Evolutionary conservation across 2,329 filamentous ascomycete genomes (phyloP).

Genomic region (Colletotrichum limetticola): DNA sequence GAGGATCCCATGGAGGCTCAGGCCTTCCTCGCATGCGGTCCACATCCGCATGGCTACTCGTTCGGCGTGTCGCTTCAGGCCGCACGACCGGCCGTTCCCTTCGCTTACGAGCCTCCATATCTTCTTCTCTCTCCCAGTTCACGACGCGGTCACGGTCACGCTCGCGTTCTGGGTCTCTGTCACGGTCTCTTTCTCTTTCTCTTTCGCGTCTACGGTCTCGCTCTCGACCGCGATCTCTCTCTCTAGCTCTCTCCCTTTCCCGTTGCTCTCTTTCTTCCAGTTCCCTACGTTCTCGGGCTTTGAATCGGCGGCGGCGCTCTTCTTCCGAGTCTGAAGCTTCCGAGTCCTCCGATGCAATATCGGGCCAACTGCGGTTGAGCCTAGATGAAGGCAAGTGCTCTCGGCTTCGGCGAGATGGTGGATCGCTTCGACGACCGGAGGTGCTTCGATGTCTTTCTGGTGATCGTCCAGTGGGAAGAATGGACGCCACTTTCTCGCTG

Average conservation of each 20-base stretch:
- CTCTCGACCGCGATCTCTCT: slow-evolving; percentile 53
- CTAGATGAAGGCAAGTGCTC: slow-evolving; percentile 54
- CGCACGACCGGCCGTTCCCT: slow-evolving; percentile 49
- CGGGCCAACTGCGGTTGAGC: slow-evolving; percentile 54
- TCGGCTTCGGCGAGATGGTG: slow-evolving; percentile 39
- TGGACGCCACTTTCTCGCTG: slow-evolving; percentile 55
- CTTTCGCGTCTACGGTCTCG: slow-evolving; percentile 42
- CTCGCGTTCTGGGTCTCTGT: slow-evolving; percentile 46
- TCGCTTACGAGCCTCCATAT: slow-evolving; percentile 43
- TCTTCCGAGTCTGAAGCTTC: slow-evolving; percentile 49
- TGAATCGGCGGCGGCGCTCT: slow-evolving; percentile 39
- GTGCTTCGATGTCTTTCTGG: slow-evolving; percentile 50
- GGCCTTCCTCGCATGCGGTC: slow-evolving; percentile 46
- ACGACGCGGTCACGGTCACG: slow-evolving; percentile 46
- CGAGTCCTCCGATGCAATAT: slow-evolving; percentile 49
- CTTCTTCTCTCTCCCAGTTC: slow-evolving; percentile 45
- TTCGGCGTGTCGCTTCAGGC: slow-evolving; percentile 54
- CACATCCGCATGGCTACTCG: slow-evolving; percentile 62
- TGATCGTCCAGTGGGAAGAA: slow-evolving; percentile 51
- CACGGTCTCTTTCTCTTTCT: slow-evolving; percentile 41
- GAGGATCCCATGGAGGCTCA: slow-evolving; percentile 29
- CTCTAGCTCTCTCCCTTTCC: slow-evolving; percentile 48
- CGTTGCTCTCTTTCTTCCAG: slow-evolving; percentile 43
- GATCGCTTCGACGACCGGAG: slow-evolving; percentile 42
- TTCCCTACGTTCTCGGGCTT: slow-evolving; percentile 32